Base-by-base conservation (phyloP, 352 stramenopile genomes). In the Phytophthora gonapodyides region DNA sequence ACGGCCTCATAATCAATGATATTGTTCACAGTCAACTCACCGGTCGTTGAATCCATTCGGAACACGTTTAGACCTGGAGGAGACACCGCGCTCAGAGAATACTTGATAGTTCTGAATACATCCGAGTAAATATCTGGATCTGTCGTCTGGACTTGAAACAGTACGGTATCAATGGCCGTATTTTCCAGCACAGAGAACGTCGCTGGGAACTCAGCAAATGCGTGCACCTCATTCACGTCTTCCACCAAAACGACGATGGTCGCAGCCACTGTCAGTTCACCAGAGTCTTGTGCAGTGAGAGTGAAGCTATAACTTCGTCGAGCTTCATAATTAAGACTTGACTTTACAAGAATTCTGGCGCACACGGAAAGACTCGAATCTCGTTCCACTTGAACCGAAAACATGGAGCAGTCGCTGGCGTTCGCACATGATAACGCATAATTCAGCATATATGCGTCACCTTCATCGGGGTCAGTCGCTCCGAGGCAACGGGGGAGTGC, bases 191-290 rank as follows among this genome's bases (percentile, higher is more conserved):
- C 34, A 37, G 61, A 76, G 17, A 63, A 38, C 3, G 49, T 61
- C 2, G 34, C 35, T 19, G 68, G 61, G 11, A 84, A 75, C 6
- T 27, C 45, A 15, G 69, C 44, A 15, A 85, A 78, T 13, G 49
- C 58, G n/a, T 85, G 79, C 0, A 55, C 15, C 31, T 88, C 79
- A 35, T 88, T 88, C 35, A 87, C 69, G 40, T 88, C 76, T 15
- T 66, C 45, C 16, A 88, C 76, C 10, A 74, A 46, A 27, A 88
- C 65, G 1, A 59, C 42, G 15, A 88, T 59, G 13, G 17, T 54
- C 11, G 68, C 30, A 3, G 40, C 40, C 0, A 61, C 67, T 15
- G 24, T 67, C 7, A 84, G 61, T 16, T 72, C 59, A 12, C 37
- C 34, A 4, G 44, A 36, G 31, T 88, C 79, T 13, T 52, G 51